Conservation (phyloP, 805 yeast species). For the Pichia rugopelliculosa region DNA sequence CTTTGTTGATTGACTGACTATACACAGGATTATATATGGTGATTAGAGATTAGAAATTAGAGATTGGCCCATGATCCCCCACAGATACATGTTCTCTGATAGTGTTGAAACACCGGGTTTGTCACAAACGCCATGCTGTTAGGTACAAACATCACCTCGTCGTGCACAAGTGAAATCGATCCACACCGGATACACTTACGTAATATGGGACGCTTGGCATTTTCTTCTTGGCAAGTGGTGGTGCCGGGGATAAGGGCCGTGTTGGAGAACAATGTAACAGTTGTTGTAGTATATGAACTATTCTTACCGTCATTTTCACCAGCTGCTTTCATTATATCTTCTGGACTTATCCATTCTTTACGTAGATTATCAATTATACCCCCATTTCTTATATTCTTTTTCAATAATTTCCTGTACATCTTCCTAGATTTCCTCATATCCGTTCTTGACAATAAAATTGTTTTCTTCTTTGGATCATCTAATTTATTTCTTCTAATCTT, state of each 20-base stretch:
- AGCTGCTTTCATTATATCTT: slow-evolving; percentile 14
- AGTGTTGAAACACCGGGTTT: slow-evolving; percentile 27
- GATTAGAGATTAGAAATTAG: too few species aligned
- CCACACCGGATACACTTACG: slow-evolving; percentile 31
- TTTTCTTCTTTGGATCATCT: not conserved
- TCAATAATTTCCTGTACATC: slow-evolving; percentile 16
- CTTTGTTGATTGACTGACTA: too few species aligned
- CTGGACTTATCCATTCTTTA: slow-evolving; percentile 25
- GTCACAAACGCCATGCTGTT: slow-evolving; percentile 20
- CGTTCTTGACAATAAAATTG: slow-evolving; percentile 1
- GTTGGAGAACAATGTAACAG: not conserved
- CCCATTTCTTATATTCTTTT: slow-evolving; percentile 21
- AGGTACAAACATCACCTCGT: slow-evolving; percentile 29
- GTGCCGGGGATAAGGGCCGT: not conserved
- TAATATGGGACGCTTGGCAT: slow-evolving; percentile 12
- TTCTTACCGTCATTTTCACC: not conserved
- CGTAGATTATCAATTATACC: slow-evolving; percentile 27
- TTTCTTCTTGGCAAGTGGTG: too few species aligned
- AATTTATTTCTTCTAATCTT: not conserved
- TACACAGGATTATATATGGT: too few species aligned
- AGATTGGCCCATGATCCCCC: slow-evolving; percentile 67
- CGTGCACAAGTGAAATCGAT: slow-evolving; percentile 30
- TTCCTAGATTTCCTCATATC: slow-evolving; percentile 7
- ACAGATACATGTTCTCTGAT: slow-evolving; percentile 68
- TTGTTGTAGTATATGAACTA: not conserved